Evolutionary conservation across 768 basidiomycete genomes (phyloP), one percentile per base, ranked within the genome.

Genomic region (Myochromella boudieri): DNA sequence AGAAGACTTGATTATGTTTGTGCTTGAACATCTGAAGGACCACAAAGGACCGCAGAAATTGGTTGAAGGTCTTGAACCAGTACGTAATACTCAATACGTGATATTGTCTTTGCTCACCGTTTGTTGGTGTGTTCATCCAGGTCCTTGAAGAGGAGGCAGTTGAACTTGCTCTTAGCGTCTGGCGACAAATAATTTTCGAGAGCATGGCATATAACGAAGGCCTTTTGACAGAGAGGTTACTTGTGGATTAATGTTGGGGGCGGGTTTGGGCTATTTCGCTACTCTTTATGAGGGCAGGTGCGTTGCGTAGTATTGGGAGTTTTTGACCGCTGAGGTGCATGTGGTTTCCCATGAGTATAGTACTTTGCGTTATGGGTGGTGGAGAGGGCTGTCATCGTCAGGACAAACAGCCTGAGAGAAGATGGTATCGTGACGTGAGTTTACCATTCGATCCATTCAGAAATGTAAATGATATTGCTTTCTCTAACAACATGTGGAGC

Each of bases 101-200:
- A n/a, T 32, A 12, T 22, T 39, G 20, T 42, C 4, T 31, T 25
- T 28, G 12, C 42, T 28, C 31, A 37, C 33, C 21, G 24, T 4
- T 26, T 15, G 31, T 58, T 32, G 52, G 49, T 32, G 22, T 29
- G 21, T 17, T 37, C 33, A 1, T 15, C 4, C 60, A 97, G 94
- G 91, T 97, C 3, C 73, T 97, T 27, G 93, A 93, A 61, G 94
- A 95, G 64, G 94, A 97, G 63, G 93, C 94, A 4, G 70, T 71
- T 21, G 85, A 91, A 50, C 79, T 95, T 48, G 74, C 81, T n/a
- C 65, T 85, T 57, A 77, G 76, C 51, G 75, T 97, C 38, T 97
- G 94, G 94, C 82, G 91, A 44, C 89, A 92, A 68, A 79, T 95
- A 56, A 90, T 93, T 41, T 95, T 95, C 62, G 94, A 97, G 74